These are phyloP conservation scores for Eleusine coracana DNA, from an alignment of 176 grass and related monocot genomes.

Conservation along the genomic window DNA sequence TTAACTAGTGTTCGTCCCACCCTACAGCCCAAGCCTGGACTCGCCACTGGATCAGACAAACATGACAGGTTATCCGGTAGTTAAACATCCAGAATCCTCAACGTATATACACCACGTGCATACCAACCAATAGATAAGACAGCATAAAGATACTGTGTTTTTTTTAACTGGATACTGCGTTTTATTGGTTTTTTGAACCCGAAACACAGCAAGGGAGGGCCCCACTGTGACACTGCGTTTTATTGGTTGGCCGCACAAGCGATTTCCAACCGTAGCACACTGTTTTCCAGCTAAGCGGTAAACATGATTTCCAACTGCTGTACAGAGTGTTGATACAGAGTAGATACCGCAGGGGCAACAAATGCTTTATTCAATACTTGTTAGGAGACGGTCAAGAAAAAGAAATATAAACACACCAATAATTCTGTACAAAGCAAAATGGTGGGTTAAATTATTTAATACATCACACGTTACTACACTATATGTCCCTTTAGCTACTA, in stretches of 20 bases:
- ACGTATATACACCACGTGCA: not conserved
- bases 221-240: not conserved
- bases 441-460: conserved; percentile 43
- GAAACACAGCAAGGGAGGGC: no score
- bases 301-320: not conserved
- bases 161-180: no score
- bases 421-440: conserved; percentile 45
- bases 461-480: conserved; percentile 43
- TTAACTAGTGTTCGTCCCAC: no score
- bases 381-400: not conserved
- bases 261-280: not conserved
- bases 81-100: not conserved
- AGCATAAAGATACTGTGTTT: not conserved
- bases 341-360: not conserved
- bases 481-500: conserved; percentile 47
- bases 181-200: not conserved
- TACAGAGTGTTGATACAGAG: not conserved
- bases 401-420: conserved; percentile 20
- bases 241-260: not conserved
- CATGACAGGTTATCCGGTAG: not conserved
- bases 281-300: not conserved
- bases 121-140: not conserved
- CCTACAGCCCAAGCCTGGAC: no score
- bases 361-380: not conserved
- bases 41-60: conserved; percentile 6